These are phyloP conservation scores for Echria macrotheca DNA, from an alignment of 495 filamentous ascomycete species.

Conservation along the genomic window DNA sequence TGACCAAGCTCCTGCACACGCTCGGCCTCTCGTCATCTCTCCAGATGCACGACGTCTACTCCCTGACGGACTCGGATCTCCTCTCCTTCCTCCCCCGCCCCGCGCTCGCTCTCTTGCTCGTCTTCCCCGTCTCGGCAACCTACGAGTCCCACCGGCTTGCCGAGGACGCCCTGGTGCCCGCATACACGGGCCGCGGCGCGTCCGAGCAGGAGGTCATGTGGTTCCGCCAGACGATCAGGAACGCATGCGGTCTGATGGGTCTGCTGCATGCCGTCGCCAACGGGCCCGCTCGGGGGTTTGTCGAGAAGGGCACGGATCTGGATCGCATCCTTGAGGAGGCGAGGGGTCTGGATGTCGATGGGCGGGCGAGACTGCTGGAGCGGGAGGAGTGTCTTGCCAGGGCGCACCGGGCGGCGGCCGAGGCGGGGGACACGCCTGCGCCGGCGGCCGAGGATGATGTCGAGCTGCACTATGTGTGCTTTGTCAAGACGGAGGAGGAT, in stretches of 20 bases:
- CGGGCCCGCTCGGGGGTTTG: constrained; percentile 38
- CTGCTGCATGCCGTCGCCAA: constrained; percentile 71
- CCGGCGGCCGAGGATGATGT: constrained; percentile 63
- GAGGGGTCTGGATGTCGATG: constrained; percentile 45
- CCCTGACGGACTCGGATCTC: constrained; percentile 71
- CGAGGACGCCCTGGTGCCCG: constrained; percentile 54
- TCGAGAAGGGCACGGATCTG: constrained; percentile 37
- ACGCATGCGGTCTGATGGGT: constrained; percentile 77
- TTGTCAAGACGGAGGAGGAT: constrained; percentile 66
- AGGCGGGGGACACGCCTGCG: constrained; percentile 64
- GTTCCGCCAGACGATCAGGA: constrained; percentile 82
- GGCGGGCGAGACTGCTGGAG: constrained; percentile 68
- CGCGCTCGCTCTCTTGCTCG: constrained; percentile 73
- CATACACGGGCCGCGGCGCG: constrained; percentile 38
- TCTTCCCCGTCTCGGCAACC: constrained; percentile 69
- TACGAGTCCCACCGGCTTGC: constrained; percentile 61
- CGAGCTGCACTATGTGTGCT: constrained; percentile 79
- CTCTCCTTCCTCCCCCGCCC: constrained; percentile 80
- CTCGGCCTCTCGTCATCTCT: constrained; percentile 65
- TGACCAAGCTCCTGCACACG: constrained; percentile 67
- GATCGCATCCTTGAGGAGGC: constrained; percentile 40
- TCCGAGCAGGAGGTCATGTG: constrained; percentile 63
- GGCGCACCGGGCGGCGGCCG: constrained; percentile 67
- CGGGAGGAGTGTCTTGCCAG: constrained; percentile 62
- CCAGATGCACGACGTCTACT: constrained; percentile 77